A percentile compares a stretch with the other conserved stretches of the same genome.
phyloP scores from a whole-genome alignment of 1,284 basidiomycete species.

The Bjerkandera adusta region DNA sequence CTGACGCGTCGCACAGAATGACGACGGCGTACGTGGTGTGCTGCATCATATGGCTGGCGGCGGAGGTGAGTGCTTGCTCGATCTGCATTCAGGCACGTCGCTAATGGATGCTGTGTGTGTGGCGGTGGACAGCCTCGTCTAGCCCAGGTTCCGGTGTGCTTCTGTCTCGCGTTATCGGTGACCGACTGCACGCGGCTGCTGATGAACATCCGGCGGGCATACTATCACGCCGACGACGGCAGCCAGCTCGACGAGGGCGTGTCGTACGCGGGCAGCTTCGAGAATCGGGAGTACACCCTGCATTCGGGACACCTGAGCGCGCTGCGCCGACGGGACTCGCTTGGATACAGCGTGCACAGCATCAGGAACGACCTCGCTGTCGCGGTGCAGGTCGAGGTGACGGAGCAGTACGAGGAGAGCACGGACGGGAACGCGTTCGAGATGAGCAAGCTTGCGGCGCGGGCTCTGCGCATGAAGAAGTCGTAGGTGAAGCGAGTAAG shows the following conservation, averaged over 20 bases:
- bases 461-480: no score
- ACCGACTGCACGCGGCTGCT: constrained; percentile 29
- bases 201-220: constrained; percentile 28
- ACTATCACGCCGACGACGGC: constrained; percentile 21
- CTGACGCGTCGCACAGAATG: constrained; percentile 16
- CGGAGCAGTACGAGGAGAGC: constrained; percentile 2
- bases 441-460: no score
- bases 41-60: constrained; percentile 25
- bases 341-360: not conserved
- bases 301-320: constrained; percentile 13
- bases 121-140: constrained; percentile 20
- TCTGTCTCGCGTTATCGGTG: constrained; percentile 25
- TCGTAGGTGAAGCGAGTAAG: no score
- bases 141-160: constrained; percentile 24
- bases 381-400: not conserved
- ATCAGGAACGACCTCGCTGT: constrained; percentile 2
- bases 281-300: not conserved
- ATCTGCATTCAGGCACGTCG: not conserved
- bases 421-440: no score
- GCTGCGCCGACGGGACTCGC: constrained; percentile 8
- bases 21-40: constrained; percentile 24
- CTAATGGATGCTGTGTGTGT: not conserved
- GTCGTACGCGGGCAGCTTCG: not conserved
- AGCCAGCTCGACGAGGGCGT: not conserved
- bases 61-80: constrained; percentile 15